These are phyloP conservation scores for Vigna unguiculata DNA, from an alignment of 306 rosid genomes.

Conservation along the genomic window DNA sequence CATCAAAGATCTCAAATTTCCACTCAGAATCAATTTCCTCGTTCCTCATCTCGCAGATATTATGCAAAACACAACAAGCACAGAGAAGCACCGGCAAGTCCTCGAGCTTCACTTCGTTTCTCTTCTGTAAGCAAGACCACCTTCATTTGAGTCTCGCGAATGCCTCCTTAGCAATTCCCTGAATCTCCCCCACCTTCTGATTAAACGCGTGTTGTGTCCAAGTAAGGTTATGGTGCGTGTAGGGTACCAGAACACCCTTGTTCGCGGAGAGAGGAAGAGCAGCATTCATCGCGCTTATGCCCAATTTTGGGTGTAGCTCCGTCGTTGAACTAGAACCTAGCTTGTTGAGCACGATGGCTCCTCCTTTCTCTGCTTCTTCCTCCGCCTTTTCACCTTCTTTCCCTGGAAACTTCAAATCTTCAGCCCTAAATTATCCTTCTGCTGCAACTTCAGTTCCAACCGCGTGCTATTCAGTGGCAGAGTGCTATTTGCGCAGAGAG, in stretches of 20 bases:
- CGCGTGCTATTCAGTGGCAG: no score
- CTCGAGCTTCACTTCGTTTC: conserved; percentile 82
- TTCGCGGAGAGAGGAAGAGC: no score
- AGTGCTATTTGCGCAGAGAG: no score
- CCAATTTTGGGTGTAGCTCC: conserved; percentile 72
- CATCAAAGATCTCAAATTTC: conserved; percentile 65
- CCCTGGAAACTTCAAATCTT: conserved; percentile 62
- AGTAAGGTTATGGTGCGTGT: conserved; percentile 65
- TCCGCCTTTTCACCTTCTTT: conserved; percentile 58
- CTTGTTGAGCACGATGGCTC: conserved; percentile 66
- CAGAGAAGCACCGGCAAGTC: conserved; percentile 83
- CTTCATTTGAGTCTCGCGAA: conserved; percentile 72
- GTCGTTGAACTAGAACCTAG: conserved; percentile 77
- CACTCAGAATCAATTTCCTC: conserved; percentile 57
- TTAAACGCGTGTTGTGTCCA: conserved; percentile 82
- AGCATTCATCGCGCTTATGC: conserved; percentile 46
- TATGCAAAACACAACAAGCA: conserved; percentile 89
- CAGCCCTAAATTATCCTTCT: conserved; percentile 61
- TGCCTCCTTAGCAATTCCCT: conserved; percentile 63
- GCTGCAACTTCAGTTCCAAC: conserved; percentile 42
- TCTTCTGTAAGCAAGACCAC: conserved; percentile 89
- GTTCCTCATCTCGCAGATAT: conserved; percentile 73
- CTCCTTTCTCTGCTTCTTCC: conserved; percentile 64
- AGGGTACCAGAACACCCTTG: conserved; percentile 87
- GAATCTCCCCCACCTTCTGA: conserved; percentile 62